Conservation (phyloP, 352 stramenopile species). For the Phytophthora pseudosyringae region DNA sequence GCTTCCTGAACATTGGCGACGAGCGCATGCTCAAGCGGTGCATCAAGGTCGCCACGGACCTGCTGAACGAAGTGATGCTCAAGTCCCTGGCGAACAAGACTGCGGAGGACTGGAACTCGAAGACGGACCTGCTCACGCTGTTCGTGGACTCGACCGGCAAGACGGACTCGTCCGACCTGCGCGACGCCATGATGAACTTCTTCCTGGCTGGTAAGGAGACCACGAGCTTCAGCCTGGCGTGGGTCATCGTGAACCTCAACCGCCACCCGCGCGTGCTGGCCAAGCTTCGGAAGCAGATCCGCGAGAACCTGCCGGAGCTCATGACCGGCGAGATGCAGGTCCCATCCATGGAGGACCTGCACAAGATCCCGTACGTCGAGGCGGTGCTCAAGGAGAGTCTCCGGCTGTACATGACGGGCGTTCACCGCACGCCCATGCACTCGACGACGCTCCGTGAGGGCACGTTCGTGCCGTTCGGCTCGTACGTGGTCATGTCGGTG, state of each 20-base stretch:
- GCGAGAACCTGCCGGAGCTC: slow-evolving; percentile 37
- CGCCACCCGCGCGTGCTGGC: slow-evolving; percentile 51
- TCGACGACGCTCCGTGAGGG: slow-evolving; percentile 69
- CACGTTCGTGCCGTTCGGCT: slow-evolving; percentile 54
- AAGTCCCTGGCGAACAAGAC: slow-evolving; percentile 45
- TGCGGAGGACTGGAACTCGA: slow-evolving; percentile 27
- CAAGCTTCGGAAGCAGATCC: slow-evolving; percentile 49
- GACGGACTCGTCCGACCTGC: slow-evolving; percentile 45
- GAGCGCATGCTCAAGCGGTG: slow-evolving; percentile 45
- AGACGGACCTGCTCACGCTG: slow-evolving; percentile 51
- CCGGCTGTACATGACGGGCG: slow-evolving; percentile 61
- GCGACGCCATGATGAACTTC: slow-evolving; percentile 74
- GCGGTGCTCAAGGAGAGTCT: slow-evolving; percentile 70
- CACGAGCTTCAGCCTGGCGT: slow-evolving; percentile 60
- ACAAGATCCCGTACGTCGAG: slow-evolving; percentile 66
- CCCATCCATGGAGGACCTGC: slow-evolving; percentile 55
- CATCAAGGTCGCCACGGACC: slow-evolving; percentile 44
- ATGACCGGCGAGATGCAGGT: slow-evolving; percentile 39
- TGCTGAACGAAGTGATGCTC: slow-evolving; percentile 52
- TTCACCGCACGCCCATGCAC: slow-evolving; percentile 39
- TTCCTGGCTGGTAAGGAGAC: slow-evolving; percentile 70
- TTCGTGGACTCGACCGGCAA: slow-evolving; percentile 49
- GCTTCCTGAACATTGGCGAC: slow-evolving; percentile 42
- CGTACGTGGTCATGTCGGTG: slow-evolving; percentile 53
- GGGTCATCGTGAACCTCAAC: slow-evolving; percentile 67